These are phyloP conservation scores for Baorangia bicolor DNA, from an alignment of 768 basidiomycete species.

Conservation along the genomic window DNA sequence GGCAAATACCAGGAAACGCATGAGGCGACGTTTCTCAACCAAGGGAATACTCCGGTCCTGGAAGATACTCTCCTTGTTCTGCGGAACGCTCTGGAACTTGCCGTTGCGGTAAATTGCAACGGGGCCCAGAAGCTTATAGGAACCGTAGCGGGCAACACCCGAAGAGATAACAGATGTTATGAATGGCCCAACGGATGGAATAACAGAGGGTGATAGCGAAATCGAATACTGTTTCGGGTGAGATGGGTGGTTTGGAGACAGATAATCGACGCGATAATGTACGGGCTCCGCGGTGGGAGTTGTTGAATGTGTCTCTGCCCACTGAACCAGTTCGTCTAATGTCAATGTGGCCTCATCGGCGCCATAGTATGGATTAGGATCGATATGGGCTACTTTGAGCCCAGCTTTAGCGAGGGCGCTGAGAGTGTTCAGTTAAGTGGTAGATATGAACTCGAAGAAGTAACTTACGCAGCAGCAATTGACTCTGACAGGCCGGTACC, in stretches of 20 bases:
- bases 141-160: constrained; percentile 88
- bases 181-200: constrained; percentile 75
- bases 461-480: constrained; percentile 81
- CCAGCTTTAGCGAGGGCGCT: constrained; percentile 91
- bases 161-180: constrained; percentile 78
- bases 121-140: constrained; percentile 78
- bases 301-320: constrained; percentile 49
- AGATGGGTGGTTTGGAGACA: constrained; percentile 43
- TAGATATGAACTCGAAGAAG: not conserved
- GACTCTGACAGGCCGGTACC: constrained; percentile 86
- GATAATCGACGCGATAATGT: constrained; percentile 36
- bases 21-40: constrained; percentile 84
- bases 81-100: constrained; percentile 66
- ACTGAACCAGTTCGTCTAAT: constrained; percentile 73
- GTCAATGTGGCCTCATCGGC: constrained; percentile 78
- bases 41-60: constrained; percentile 74
- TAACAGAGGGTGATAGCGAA: constrained; percentile 79
- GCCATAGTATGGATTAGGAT: constrained; percentile 84
- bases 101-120: constrained; percentile 57
- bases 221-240: constrained; percentile 79
- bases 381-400: constrained; percentile 85
- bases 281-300: constrained; percentile 8
- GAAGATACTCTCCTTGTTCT: constrained; percentile 92
- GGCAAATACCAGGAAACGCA: constrained; percentile 88
- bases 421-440: constrained; percentile 7